Evolutionary conservation across 257 asterid species (phyloP).

Genomic region (Primulina eburnea): DNA sequence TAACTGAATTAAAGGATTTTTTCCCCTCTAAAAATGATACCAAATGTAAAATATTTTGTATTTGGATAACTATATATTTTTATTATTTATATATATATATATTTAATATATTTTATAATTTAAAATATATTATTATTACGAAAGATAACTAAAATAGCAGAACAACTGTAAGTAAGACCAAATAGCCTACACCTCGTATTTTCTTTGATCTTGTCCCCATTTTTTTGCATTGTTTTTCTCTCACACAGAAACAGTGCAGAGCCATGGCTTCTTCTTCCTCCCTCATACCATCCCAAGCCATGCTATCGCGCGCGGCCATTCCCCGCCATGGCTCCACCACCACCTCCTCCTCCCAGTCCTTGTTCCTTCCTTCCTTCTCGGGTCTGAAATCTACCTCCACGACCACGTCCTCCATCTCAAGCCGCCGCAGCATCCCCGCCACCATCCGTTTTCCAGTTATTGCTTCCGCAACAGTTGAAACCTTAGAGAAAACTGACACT

Average conservation of each 20-base stretch:
- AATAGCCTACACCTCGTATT: too few species aligned
- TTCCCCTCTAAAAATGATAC: too few species aligned
- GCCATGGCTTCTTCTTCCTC: constrained; percentile 90
- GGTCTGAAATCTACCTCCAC: constrained; percentile 52
- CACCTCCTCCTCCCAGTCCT: constrained; percentile 27
- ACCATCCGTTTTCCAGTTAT: constrained; percentile 29
- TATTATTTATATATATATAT: too few species aligned
- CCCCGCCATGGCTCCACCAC: constrained; percentile 59
- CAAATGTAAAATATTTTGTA: too few species aligned
- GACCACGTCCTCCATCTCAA: constrained; percentile 24
- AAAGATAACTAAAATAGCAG: too few species aligned
- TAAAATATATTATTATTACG: too few species aligned
- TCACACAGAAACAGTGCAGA: constrained; percentile 6
- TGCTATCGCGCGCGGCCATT: constrained; percentile 59
- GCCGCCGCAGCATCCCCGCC: constrained; percentile 37
- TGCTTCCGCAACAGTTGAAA: constrained; percentile 68
- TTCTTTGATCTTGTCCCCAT: too few species aligned
- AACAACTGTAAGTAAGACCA: neutral
- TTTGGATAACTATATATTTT: too few species aligned
- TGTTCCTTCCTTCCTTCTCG: constrained; percentile 49
- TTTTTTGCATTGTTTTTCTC: neutral
- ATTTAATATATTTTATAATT: too few species aligned
- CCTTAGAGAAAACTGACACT: constrained; percentile 58
- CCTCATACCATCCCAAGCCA: constrained; percentile 82
- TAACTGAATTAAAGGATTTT: too few species aligned